Conservation (phyloP, 192 early-diverging fungal species). For the Backusella tuberculispora region DNA sequence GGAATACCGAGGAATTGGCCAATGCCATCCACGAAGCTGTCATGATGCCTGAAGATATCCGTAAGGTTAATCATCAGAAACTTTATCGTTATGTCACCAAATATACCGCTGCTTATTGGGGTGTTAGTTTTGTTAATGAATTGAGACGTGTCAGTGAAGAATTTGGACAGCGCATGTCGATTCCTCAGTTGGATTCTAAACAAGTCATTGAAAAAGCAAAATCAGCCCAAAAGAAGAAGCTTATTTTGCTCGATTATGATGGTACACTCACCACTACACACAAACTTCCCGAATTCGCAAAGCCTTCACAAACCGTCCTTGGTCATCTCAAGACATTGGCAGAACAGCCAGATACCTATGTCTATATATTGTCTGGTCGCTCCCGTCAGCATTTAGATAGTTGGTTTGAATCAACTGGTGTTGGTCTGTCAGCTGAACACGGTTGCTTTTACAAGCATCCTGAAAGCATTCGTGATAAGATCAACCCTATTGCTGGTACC, state of each 20-base stretch:
- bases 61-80: slow-evolving; percentile 86
- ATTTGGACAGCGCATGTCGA: slow-evolving; percentile 61
- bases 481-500: slow-evolving; percentile 53
- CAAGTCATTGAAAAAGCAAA: slow-evolving; percentile 58
- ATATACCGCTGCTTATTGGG: slow-evolving; percentile 98
- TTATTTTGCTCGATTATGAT: slow-evolving; percentile 96
- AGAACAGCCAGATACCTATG: slow-evolving; percentile 80
- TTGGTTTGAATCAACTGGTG: slow-evolving; percentile 88
- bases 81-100: slow-evolving; percentile 94
- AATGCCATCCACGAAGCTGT: slow-evolving; percentile 90
- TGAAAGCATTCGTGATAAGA: slow-evolving; percentile 54
- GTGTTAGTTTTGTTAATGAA: slow-evolving; percentile 90
- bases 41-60: slow-evolving; percentile 83
- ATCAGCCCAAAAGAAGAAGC: slow-evolving; percentile 65
- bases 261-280: slow-evolving; percentile 89
- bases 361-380: slow-evolving; percentile 97
- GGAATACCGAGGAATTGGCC: slow-evolving; percentile 97
- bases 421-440: slow-evolving; percentile 97
- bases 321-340: slow-evolving; percentile 71
- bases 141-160: slow-evolving; percentile 73
- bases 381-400: slow-evolving; percentile 83
- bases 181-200: slow-evolving; percentile 61
- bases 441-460: slow-evolving; percentile 99
- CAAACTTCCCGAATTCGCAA: slow-evolving; percentile 90
- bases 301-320: slow-evolving; percentile 77